phyloP scores from a whole-genome alignment of 176 grass and related monocot genomes.

The Triticum monococcum region DNA sequence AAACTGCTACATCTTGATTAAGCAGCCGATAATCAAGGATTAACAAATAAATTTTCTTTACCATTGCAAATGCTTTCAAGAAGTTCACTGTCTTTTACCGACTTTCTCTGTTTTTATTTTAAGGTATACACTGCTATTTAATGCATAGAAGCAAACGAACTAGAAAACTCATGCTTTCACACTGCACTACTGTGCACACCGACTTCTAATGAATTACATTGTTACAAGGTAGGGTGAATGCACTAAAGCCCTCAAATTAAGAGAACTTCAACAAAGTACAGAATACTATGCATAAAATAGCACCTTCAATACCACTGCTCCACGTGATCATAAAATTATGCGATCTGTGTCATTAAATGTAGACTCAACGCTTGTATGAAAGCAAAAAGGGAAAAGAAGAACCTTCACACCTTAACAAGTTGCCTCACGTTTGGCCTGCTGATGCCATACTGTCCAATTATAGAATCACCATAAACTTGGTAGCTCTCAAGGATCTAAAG shows the following conservation, averaged over 20 bases:
- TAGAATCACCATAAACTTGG: constrained; percentile 87
- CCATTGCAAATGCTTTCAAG: not conserved
- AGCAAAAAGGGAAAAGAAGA: not conserved
- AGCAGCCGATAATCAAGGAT: not conserved
- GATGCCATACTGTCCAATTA: constrained; percentile 71
- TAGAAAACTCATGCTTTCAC: not conserved
- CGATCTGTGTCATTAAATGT: not conserved
- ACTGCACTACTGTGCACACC: not conserved
- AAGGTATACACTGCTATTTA: not conserved
- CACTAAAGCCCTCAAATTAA: not conserved
- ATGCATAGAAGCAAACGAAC: not conserved
- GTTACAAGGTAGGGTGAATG: constrained; percentile 3
- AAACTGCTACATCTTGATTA: constrained; percentile 9
- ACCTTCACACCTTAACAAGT: constrained; percentile 76
- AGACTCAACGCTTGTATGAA: not conserved
- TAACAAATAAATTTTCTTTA: constrained; percentile 2
- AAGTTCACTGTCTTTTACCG: constrained; percentile 6
- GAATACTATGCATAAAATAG: not conserved
- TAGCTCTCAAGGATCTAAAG: constrained; percentile 80
- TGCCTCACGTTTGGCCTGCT: constrained; percentile 75
- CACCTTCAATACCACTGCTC: not conserved
- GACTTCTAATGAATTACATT: not conserved
- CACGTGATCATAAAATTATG: not conserved
- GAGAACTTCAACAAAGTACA: constrained; percentile 2
- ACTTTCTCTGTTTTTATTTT: not conserved